phyloP scores from a whole-genome alignment of 441 rosid genomes.

The Viola pubescens region DNA sequence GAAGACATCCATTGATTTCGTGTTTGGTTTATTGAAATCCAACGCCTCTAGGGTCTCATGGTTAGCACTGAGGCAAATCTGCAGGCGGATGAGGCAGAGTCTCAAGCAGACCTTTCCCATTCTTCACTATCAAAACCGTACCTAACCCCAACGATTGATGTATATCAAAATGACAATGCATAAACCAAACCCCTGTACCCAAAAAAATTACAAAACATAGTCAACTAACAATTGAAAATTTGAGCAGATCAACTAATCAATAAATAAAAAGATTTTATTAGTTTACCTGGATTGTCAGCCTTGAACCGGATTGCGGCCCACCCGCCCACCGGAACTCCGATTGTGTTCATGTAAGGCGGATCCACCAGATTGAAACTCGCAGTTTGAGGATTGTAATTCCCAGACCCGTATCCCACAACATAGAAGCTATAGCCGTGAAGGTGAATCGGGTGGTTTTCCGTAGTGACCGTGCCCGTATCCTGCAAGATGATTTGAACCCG shows the following conservation, averaged over 20 bases:
- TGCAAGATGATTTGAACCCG: constrained; percentile 67
- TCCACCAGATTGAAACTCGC: constrained; percentile 53
- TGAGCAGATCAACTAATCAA: not conserved
- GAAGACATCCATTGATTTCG: not conserved
- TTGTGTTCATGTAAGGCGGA: constrained; percentile 81
- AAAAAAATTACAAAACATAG: not conserved
- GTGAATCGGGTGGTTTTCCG: constrained; percentile 89
- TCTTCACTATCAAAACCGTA: constrained; percentile 59
- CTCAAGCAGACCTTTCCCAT: constrained; percentile 49
- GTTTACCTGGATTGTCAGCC: constrained; percentile 78
- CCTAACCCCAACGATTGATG: constrained; percentile 82
- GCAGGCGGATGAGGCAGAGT: constrained; percentile 68
- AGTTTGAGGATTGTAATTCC: constrained; percentile 52
- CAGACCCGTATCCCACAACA: constrained; percentile 64
- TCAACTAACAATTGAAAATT: not conserved
- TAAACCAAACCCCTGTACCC: constrained; percentile 62
- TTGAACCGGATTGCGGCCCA: constrained; percentile 79
- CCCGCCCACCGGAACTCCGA: constrained; percentile 85
- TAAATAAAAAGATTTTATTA: not conserved
- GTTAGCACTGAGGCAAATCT: constrained; percentile 66
- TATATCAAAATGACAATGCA: constrained; percentile 75
- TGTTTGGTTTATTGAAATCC: not conserved
- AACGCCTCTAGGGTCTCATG: constrained; percentile 1
- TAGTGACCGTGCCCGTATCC: constrained; percentile 57
- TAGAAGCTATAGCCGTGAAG: constrained; percentile 88